phyloP scores from a whole-genome alignment of 176 grass and related monocot species.

The Hordeum vulgare region MorexV3_pseudomolecules_assembly NC_058521.1:525432448-525432947 shows the following conservation, averaged over 20 bases:
- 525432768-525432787: not conserved
- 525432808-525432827: slow-evolving; percentile 99
- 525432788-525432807: slow-evolving; percentile 68
- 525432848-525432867: slow-evolving; percentile 94
- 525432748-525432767: slow-evolving; percentile 1
- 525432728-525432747: not conserved
- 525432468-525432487: slow-evolving; percentile 69
- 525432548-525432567: slow-evolving; percentile 73
- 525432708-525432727: slow-evolving; percentile 12
- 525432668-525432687: slow-evolving; percentile 86
- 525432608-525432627: slow-evolving; percentile 92
- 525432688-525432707: slow-evolving; percentile 76
- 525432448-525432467: slow-evolving; percentile 69
- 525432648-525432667: slow-evolving; percentile 99
- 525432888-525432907: slow-evolving; percentile 88
- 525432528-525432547: slow-evolving; percentile 79
- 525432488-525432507: slow-evolving; percentile 55
- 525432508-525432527: slow-evolving; percentile 70
- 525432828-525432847: slow-evolving; percentile 96
- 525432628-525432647: slow-evolving; percentile 96
- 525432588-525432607: slow-evolving; percentile 98
- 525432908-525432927: slow-evolving; percentile 83
- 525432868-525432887: slow-evolving; percentile 99
- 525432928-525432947: slow-evolving; percentile 65
- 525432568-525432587: slow-evolving; percentile 97